A percentile compares a stretch with the other conserved stretches of the same genome.
Evolutionary conservation across 2,329 filamentous ascomycete genomes (phyloP).

Genomic region (Botrytis deweyae): DNA sequence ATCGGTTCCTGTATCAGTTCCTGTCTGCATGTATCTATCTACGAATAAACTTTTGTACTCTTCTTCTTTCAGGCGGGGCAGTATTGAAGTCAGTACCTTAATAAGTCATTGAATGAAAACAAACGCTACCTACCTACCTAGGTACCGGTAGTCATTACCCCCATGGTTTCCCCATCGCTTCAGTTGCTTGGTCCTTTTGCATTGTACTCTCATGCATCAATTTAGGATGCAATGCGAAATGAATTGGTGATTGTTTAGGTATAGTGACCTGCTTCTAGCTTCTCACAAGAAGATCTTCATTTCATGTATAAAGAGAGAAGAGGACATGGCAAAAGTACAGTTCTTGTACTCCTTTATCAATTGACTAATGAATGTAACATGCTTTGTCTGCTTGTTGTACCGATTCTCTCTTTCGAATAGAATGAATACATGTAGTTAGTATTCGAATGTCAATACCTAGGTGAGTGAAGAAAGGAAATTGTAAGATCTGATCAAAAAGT

Average conservation of each 20-base stretch:
- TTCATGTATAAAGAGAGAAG: background rate
- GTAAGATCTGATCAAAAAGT: background rate
- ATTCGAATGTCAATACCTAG: background rate
- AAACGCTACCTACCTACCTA: background rate
- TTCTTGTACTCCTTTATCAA: background rate
- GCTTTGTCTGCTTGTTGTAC: background rate
- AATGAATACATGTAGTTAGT: background rate
- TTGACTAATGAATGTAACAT: background rate
- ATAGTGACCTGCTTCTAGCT: background rate
- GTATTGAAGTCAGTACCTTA: background rate
- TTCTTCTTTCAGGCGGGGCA: background rate
- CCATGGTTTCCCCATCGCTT: background rate
- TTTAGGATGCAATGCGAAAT: constrained; percentile 10
- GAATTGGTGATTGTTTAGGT: background rate
- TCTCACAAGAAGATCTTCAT: background rate
- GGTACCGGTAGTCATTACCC: background rate
- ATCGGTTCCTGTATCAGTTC: background rate
- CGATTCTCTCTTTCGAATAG: background rate
- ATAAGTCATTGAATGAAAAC: background rate
- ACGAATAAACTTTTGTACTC: background rate
- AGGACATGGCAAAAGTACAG: background rate
- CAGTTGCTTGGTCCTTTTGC: constrained; percentile 2
- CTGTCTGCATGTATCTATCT: background rate
- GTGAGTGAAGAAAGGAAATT: background rate
- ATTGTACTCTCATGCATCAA: constrained; percentile 12